Evolutionary conservation across 345 rosid species (phyloP).

Genomic region (Salix koriyanagi): DNA sequence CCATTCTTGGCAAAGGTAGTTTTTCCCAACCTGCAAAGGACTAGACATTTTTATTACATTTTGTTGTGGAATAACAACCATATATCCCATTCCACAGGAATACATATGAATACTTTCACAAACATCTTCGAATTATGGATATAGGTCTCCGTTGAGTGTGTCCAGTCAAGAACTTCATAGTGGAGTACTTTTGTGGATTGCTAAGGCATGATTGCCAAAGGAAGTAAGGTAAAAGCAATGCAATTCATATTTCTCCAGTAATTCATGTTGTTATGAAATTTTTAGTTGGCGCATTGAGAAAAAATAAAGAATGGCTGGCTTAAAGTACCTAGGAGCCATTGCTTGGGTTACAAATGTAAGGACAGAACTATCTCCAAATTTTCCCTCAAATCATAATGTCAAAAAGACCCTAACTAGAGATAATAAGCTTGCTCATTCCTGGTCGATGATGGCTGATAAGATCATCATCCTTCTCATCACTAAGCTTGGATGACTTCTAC

Average conservation of each 20-base stretch:
- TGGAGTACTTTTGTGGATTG: background rate
- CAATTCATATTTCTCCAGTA: background rate
- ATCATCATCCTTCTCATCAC: too few species aligned
- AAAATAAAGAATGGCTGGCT: too few species aligned
- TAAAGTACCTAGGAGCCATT: too few species aligned
- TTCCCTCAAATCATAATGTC: too few species aligned
- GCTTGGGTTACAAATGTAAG: too few species aligned
- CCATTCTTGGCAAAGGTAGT: constrained; percentile 87
- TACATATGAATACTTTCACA: background rate
- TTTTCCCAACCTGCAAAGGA: constrained; percentile 88
- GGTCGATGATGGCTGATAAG: too few species aligned
- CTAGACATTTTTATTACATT: background rate
- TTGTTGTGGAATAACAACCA: background rate
- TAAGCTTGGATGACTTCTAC: too few species aligned
- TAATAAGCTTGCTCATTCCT: background rate
- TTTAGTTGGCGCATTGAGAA: background rate
- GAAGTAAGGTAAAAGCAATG: background rate
- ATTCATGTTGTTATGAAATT: background rate
- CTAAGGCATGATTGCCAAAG: background rate
- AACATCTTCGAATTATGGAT: background rate
- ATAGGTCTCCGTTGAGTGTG: background rate
- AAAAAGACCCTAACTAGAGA: background rate
- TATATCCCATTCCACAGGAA: background rate
- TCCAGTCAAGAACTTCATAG: background rate
- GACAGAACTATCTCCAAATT: too few species aligned